Conservation (phyloP, 2,329 filamentous ascomycete genomes). For the Xylariaceae sp. region DNA sequence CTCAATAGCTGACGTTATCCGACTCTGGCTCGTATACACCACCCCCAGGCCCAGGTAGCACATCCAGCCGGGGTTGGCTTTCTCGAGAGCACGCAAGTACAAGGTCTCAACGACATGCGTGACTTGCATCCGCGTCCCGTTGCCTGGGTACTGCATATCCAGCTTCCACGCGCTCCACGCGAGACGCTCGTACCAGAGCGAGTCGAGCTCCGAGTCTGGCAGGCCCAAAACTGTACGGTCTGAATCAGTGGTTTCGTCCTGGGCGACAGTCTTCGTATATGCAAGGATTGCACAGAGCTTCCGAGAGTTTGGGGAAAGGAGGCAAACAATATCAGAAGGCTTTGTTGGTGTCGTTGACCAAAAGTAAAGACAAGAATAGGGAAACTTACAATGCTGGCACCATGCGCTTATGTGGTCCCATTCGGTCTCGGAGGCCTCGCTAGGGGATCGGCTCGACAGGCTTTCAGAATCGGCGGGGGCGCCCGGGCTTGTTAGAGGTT, state of each 20-base stretch:
- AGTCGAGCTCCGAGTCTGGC: conserved; percentile 10
- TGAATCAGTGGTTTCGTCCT: too few species aligned
- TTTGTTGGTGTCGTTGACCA: too few species aligned
- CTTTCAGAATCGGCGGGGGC: neutral
- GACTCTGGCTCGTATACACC: conserved; percentile 2
- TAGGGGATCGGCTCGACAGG: neutral
- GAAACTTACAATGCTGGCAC: conserved; percentile 10
- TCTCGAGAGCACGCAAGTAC: conserved; percentile 9
- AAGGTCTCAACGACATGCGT: conserved; percentile 3
- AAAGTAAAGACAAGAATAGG: too few species aligned
- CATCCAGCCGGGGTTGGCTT: conserved; percentile 11
- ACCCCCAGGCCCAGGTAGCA: conserved; percentile 10
- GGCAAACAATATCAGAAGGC: too few species aligned
- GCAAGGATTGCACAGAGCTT: too few species aligned
- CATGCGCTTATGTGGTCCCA: conserved; percentile 10
- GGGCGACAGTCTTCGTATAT: too few species aligned
- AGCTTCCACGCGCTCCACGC: conserved; percentile 5
- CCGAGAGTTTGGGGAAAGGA: too few species aligned
- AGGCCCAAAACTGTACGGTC: conserved; percentile 8
- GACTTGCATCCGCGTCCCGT: neutral
- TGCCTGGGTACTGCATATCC: too few species aligned
- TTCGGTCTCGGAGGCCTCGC: conserved; percentile 1
- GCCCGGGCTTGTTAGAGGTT: neutral
- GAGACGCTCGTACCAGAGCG: conserved; percentile 19
- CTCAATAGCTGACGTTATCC: conserved; percentile 4